Evolutionary conservation across 257 asterid genomes (phyloP).

Genomic region (Asclepias syriaca): DNA sequence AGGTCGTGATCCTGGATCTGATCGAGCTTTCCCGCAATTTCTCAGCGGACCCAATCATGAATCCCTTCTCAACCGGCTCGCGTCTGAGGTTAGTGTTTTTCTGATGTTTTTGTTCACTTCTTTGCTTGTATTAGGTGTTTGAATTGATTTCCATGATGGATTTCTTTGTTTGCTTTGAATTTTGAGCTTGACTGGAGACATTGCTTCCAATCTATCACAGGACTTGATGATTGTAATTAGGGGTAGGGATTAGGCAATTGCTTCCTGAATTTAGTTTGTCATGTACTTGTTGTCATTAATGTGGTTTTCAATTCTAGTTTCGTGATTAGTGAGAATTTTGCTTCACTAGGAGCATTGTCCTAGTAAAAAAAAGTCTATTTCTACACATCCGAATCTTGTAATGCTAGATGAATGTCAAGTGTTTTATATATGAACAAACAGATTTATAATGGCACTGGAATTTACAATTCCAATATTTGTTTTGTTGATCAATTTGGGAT

Average conservation of each 20-base stretch:
- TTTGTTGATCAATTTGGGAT: neutral
- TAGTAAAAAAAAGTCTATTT: neutral
- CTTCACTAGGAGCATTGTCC: neutral
- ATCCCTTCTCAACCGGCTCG: constrained; percentile 85
- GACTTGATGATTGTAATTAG: constrained; percentile 6
- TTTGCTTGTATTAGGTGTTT: constrained; percentile 1
- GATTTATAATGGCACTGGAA: neutral
- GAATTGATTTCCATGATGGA: constrained; percentile 1
- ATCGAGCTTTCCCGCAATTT: constrained; percentile 55
- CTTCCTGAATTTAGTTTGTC: neutral
- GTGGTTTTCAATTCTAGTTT: neutral
- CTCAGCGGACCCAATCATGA: constrained; percentile 68
- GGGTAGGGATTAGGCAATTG: neutral
- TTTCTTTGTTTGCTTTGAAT: constrained; percentile 5
- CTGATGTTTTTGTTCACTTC: neutral
- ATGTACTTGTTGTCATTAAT: neutral
- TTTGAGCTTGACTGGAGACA: neutral
- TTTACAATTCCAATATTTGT: neutral
- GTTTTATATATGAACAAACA: neutral
- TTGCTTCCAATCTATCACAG: neutral
- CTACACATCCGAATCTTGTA: neutral
- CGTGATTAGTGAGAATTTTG: neutral
- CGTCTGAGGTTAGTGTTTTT: constrained; percentile 58
- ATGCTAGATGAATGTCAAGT: neutral
- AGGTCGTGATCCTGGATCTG: constrained; percentile 51